Evolutionary conservation across 176 grass and related monocot genomes (phyloP).

Genomic region (Bromus sterilis): DNA sequence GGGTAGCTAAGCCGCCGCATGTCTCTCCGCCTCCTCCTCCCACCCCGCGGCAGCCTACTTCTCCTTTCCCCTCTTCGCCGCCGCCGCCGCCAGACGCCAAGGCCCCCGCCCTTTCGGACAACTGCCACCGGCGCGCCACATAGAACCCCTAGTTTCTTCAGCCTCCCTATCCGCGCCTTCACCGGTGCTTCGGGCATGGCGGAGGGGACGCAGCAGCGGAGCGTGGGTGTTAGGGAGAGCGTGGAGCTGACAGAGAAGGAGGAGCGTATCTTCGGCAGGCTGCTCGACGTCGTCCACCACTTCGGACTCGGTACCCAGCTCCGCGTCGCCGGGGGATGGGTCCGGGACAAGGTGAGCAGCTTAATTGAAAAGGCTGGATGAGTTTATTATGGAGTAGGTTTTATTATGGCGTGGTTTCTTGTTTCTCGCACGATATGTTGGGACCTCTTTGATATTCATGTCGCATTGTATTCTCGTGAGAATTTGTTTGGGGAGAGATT

Average conservation of each 20-base stretch:
- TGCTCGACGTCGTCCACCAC: constrained; percentile 71
- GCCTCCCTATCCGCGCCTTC: not conserved
- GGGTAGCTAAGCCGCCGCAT: constrained; percentile 8
- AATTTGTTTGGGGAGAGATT: not conserved
- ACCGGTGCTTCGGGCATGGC: constrained; percentile 18
- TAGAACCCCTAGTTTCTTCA: not conserved
- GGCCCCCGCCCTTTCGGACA: not conserved
- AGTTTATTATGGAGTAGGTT: not conserved
- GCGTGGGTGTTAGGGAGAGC: constrained; percentile 39
- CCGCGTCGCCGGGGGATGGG: constrained; percentile 56
- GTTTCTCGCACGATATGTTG: not conserved
- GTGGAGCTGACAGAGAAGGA: constrained; percentile 75
- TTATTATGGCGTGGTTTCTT: constrained; percentile 2
- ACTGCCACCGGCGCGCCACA: not conserved
- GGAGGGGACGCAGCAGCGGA: not conserved
- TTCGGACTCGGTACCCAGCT: constrained; percentile 60
- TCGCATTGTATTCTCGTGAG: not conserved
- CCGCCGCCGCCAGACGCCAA: not conserved
- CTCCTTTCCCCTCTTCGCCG: not conserved
- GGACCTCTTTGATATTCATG: not conserved
- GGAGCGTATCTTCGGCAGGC: constrained; percentile 55
- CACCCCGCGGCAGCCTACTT: constrained; percentile 5
- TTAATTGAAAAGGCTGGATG: not conserved
- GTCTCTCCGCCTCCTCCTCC: constrained; percentile 19
- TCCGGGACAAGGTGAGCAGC: constrained; percentile 43